phyloP scores from a whole-genome alignment of 371 early-diverging fungal species.

The Mortierella sp. region DNA sequence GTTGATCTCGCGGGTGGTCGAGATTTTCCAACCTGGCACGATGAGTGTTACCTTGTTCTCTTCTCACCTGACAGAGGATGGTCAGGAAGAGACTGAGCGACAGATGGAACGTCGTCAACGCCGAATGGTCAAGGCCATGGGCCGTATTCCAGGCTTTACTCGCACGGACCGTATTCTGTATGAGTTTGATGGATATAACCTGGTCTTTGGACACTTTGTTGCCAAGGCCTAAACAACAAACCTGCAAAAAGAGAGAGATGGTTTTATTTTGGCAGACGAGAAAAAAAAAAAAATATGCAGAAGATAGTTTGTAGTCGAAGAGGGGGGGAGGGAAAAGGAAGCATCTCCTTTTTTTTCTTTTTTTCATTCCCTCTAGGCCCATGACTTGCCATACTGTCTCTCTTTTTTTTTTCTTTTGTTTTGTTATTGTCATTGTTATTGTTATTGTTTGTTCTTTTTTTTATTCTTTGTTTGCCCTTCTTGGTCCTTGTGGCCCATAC shows the following conservation, averaged over 20 bases:
- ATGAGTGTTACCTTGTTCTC: slow-evolving; percentile 89
- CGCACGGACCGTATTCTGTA: slow-evolving; percentile 77
- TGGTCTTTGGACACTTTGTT: slow-evolving; percentile 76
- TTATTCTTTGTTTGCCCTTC: background rate
- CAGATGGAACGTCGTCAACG: slow-evolving; percentile 55
- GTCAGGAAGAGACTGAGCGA: slow-evolving; percentile 44
- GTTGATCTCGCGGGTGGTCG: slow-evolving; percentile 78
- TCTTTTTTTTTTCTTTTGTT: too few relatives aligned
- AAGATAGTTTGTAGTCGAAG: background rate
- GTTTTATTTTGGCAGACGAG: background rate
- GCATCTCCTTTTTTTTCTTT: background rate
- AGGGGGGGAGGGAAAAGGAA: background rate
- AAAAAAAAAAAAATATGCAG: background rate
- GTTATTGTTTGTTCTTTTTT: slow-evolving; percentile 2
- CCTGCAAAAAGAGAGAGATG: background rate
- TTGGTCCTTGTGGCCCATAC: background rate
- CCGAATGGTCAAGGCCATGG: slow-evolving; percentile 56
- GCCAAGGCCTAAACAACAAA: slow-evolving; percentile 42
- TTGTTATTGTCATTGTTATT: too few relatives aligned
- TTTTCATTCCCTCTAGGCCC: slow-evolving; percentile 1
- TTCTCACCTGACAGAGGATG: slow-evolving; percentile 60
- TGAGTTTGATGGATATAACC: slow-evolving; percentile 82
- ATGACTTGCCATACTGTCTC: too few relatives aligned
- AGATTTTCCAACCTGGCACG: slow-evolving; percentile 81
- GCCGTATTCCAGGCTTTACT: slow-evolving; percentile 63